Percentiles rank a stretch among this genome's conserved stretches.
These are phyloP conservation scores for Podaxis rugospora DNA, from an alignment of 768 basidiomycete genomes.

Conservation along the genomic window DNA sequence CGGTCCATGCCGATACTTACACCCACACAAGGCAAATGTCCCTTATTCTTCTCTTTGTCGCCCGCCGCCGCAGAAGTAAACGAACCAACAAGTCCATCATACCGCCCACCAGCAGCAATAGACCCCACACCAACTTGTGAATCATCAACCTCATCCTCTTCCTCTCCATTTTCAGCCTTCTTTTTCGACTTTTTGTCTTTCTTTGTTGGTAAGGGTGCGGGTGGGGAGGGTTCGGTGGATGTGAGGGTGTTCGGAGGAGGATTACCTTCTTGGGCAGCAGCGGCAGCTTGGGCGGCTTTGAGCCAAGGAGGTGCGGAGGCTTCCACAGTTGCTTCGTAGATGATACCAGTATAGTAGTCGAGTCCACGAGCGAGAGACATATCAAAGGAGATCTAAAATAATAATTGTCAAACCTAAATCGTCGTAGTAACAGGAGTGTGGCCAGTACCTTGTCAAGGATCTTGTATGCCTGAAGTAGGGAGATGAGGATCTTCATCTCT, in stretches of 20 bases:
- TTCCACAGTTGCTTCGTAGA: conserved; percentile 94
- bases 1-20: conserved; percentile 91
- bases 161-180: conserved; percentile 36
- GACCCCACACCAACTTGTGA: conserved; percentile 95
- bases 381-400: conserved; percentile 85
- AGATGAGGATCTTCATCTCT: conserved; percentile 86
- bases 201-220: conserved; percentile 21
- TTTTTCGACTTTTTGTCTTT: conserved; percentile 39
- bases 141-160: conserved; percentile 88
- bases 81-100: conserved; percentile 92
- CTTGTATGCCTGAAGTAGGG: conserved; percentile 74
- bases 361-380: conserved; percentile 95
- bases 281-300: conserved; percentile 46
- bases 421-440: background rate
- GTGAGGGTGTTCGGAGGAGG: conserved; percentile 17
- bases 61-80: conserved; percentile 82
- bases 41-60: conserved; percentile 52
- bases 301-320: conserved; percentile 91
- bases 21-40: conserved; percentile 82
- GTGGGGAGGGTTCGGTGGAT: conserved; percentile 23
- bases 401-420: background rate
- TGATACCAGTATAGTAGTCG: conserved; percentile 98
- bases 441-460: conserved; percentile 66
- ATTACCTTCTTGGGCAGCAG: conserved; percentile 29
- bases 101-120: conserved; percentile 97